A percentile compares a stretch with the other conserved stretches of the same genome.
These are phyloP conservation scores for Backusella liffmaniae DNA, from an alignment of 192 early-diverging fungal species.

Conservation along the genomic window DNA sequence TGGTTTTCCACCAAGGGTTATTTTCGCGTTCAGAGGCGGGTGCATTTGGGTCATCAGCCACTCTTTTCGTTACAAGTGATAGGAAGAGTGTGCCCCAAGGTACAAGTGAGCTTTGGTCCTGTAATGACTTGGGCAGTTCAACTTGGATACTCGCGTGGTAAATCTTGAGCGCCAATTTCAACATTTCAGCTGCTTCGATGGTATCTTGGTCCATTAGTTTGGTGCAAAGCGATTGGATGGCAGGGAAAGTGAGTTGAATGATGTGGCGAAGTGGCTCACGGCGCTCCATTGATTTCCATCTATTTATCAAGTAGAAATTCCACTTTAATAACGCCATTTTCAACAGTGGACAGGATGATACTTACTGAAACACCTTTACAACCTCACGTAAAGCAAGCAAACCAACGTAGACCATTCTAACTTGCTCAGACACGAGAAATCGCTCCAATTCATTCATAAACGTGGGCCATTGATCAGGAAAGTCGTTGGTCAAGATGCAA, in stretches of 20 bases:
- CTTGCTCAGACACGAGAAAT: slow-evolving; percentile 63
- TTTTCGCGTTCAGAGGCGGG: slow-evolving; percentile 60
- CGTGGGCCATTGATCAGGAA: slow-evolving; percentile 78
- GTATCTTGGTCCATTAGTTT: slow-evolving; percentile 57
- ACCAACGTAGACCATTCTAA: slow-evolving; percentile 68
- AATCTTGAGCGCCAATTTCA: slow-evolving; percentile 81
- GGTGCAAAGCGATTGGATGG: slow-evolving; percentile 71
- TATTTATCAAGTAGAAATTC: neutral
- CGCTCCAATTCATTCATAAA: slow-evolving; percentile 66
- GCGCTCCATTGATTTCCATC: slow-evolving; percentile 62
- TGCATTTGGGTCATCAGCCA: slow-evolving; percentile 48
- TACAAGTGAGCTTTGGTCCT: slow-evolving; percentile 66
- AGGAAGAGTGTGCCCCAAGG: slow-evolving; percentile 92
- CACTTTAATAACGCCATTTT: no score
- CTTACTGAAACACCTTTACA: slow-evolving; percentile 75
- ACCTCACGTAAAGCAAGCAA: slow-evolving; percentile 77
- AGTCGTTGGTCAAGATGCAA: slow-evolving; percentile 75
- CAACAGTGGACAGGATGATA: no score
- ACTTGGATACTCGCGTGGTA: slow-evolving; percentile 72
- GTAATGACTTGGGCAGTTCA: slow-evolving; percentile 58
- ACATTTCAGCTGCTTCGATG: slow-evolving; percentile 77
- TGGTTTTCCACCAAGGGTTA: slow-evolving; percentile 87
- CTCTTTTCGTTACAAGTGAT: slow-evolving; percentile 66
- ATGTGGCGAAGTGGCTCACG: slow-evolving; percentile 70
- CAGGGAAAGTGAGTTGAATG: slow-evolving; percentile 72